phyloP scores from a whole-genome alignment of 352 stramenopile genomes.

The Globisporangium canariense region DNA sequence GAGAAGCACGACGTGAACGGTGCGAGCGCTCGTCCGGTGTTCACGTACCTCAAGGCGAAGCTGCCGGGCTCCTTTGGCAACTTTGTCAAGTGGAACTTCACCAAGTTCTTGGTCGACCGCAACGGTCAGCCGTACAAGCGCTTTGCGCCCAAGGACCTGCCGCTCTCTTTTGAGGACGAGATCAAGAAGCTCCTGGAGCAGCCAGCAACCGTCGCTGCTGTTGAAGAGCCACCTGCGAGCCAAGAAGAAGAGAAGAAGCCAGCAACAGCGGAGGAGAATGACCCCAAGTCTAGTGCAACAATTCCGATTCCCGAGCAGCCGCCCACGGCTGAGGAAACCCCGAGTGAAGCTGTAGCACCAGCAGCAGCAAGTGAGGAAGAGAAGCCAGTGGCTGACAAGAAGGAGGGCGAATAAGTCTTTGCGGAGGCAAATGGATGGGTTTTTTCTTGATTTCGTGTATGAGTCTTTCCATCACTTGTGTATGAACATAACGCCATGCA shows the following conservation, averaged over 20 bases:
- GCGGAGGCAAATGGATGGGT: too few species aligned
- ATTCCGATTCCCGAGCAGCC: too few species aligned
- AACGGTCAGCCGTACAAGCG: slow-evolving; percentile 73
- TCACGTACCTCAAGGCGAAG: slow-evolving; percentile 28
- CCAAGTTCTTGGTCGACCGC: slow-evolving; percentile 87
- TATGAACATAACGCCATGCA: not conserved
- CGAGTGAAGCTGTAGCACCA: not conserved
- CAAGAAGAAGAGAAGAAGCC: not conserved
- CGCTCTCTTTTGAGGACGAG: slow-evolving; percentile 72
- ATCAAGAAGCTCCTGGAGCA: slow-evolving; percentile 66
- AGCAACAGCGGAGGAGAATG: not conserved
- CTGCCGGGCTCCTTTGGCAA: slow-evolving; percentile 6
- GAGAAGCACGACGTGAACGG: slow-evolving; percentile 58
- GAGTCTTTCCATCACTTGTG: not conserved
- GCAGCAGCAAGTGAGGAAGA: not conserved
- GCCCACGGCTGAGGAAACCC: too few species aligned
- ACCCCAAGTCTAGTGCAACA: too few species aligned
- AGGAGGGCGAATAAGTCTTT: not conserved
- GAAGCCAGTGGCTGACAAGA: not conserved
- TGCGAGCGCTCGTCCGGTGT: slow-evolving; percentile 23
- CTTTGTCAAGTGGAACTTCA: slow-evolving; percentile 68
- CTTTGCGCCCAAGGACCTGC: slow-evolving; percentile 61
- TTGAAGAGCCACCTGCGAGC: not conserved
- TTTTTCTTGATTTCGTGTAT: not conserved
- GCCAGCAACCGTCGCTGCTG: not conserved